Conservation (phyloP, 305 asterid genomes). For the Fraxinus ornus region DNA sequence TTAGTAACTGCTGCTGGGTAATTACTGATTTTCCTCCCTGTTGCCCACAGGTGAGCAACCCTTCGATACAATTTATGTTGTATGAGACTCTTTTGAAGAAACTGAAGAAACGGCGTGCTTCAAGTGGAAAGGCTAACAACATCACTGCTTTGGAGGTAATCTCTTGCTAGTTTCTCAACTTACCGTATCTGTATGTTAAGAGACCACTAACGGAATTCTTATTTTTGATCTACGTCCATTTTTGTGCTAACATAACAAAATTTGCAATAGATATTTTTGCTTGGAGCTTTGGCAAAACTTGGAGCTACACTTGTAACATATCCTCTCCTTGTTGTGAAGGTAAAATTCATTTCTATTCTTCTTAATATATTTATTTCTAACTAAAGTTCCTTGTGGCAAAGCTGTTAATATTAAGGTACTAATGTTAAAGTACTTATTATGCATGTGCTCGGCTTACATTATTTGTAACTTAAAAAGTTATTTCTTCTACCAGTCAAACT, state of each 20-base stretch:
- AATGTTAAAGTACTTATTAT: neutral
- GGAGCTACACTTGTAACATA: conserved; percentile 95
- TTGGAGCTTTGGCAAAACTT: conserved; percentile 98
- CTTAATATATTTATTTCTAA: neutral
- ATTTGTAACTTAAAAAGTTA: neutral
- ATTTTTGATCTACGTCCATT: conserved; percentile 8
- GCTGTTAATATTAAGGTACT: neutral
- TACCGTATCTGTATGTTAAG: neutral
- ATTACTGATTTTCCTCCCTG: conserved; percentile 36
- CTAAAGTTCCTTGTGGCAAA: neutral
- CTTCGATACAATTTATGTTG: conserved; percentile 93
- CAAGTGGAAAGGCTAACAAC: conserved; percentile 43
- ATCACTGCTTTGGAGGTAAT: conserved; percentile 84
- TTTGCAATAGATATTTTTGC: conserved; percentile 69
- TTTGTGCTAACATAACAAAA: conserved; percentile 18
- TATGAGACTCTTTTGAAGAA: conserved; percentile 90
- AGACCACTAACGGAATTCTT: neutral
- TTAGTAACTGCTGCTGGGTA: conserved; percentile 24
- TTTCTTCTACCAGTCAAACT: neutral
- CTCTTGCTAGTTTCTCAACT: neutral
- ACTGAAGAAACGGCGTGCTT: conserved; percentile 57
- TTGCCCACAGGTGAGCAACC: conserved; percentile 84
- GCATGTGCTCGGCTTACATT: neutral
- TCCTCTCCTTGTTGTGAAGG: conserved; percentile 97
- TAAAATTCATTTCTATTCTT: conserved; percentile 24